Evolutionary conservation across 768 basidiomycete genomes (phyloP), one percentile per base, ranked within the genome.

Genomic region (Suillus decipiens): DNA sequence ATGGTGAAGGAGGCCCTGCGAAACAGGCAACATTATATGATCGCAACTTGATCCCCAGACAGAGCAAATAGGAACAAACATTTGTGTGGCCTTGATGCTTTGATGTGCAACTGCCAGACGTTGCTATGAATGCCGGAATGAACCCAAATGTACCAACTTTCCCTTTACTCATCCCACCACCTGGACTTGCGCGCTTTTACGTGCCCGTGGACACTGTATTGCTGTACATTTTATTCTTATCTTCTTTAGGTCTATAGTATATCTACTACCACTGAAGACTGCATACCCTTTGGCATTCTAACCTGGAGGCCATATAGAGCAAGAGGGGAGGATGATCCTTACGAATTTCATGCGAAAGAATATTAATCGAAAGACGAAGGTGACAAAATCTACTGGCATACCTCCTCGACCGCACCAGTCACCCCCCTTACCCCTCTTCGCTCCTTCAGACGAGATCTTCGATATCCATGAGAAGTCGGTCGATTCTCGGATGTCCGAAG

Each of bases 341-440:
- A 63, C 75, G 58, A 68, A 57, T 63, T 67, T 75, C 66, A 76
- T 74, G 54, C 67, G 73, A 43, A 68, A 70, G 60, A 70, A 57
- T 60, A 65, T 65, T 8, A 76, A 70, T 66, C 69, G 72, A 41
- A 76, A 74, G 43, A 66, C 37, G 53, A 75, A 72, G 56, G 56
- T 5, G n/a, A 43, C 36, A 24, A 62, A 60, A 39, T 53, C 51
- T 33, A 33, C 51, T 53, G 31, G 31, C 3, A 19, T 33, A 19
- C 6, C 41, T 39, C 41, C 31, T n/a, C 61, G 33, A 48, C 67
- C 55, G 36, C 61, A 24, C 43, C 64, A 60, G 45, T 64, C 69
- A 5, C 37, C 58, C 2, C 61, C 63, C 8, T 42, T 61, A 31
- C 61, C 66, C 5, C 61, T 67, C 7, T 47, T 66, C 39, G 45